phyloP scores from a whole-genome alignment of 2,329 filamentous ascomycete species.

The Sclerotinia minor region DNA sequence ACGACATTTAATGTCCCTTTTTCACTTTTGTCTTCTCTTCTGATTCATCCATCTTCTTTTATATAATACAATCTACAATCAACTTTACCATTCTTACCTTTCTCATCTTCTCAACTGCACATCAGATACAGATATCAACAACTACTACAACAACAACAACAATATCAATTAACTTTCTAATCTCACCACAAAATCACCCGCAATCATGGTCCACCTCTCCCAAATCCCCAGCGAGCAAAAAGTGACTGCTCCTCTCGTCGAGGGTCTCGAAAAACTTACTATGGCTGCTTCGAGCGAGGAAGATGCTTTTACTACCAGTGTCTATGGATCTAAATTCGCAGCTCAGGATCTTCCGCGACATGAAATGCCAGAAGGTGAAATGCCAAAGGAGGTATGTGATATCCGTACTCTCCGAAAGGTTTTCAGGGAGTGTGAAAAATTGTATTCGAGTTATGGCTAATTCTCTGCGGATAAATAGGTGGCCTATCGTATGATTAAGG shows the following conservation, averaged over 20 bases:
- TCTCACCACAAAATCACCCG: constrained; percentile 20
- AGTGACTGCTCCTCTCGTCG: constrained; percentile 38
- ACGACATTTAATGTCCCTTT: not conserved
- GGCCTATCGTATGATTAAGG: constrained; percentile 96
- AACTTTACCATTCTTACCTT: not conserved
- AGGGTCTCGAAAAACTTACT: constrained; percentile 49
- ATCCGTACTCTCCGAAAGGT: no score
- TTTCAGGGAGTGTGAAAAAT: no score
- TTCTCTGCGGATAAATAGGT: constrained; percentile 53
- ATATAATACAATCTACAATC: not conserved
- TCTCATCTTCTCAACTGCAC: no score
- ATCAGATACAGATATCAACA: not conserved
- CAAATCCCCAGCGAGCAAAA: constrained; percentile 42
- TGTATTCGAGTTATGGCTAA: not conserved
- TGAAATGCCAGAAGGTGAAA: constrained; percentile 86
- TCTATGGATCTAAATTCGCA: constrained; percentile 87
- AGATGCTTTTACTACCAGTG: constrained; percentile 44
- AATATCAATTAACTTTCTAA: no score
- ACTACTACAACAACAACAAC: not conserved
- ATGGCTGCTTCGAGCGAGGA: constrained; percentile 39
- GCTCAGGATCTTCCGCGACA: constrained; percentile 74
- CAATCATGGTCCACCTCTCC: constrained; percentile 52
- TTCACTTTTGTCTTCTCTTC: not conserved
- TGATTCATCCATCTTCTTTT: not conserved
- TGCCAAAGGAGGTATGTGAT: constrained; percentile 72